Conservation (phyloP, 345 rosid species). For the Eucalyptus shirleyi region DNA sequence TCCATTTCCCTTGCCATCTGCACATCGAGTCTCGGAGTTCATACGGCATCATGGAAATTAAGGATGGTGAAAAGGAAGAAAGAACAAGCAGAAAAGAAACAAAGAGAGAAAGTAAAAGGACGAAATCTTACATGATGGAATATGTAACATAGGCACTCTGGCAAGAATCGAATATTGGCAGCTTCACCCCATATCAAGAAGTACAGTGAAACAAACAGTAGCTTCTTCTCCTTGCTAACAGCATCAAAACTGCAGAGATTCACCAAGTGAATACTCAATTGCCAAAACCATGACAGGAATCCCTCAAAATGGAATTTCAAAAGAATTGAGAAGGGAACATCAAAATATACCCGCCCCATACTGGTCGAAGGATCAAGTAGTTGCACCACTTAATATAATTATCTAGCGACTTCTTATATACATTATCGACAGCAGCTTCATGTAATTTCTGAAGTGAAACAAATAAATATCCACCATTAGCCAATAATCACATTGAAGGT, state of each 20-base stretch:
- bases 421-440: constrained; percentile 60
- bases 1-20: constrained; percentile 99
- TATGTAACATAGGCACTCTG: constrained; percentile 37
- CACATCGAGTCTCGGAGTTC: not conserved
- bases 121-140: constrained; percentile 65
- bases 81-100: not conserved
- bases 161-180: constrained; percentile 9
- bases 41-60: not conserved
- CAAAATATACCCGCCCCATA: constrained; percentile 67
- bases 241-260: constrained; percentile 58
- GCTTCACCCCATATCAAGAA: constrained; percentile 80
- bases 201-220: constrained; percentile 71
- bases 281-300: not conserved
- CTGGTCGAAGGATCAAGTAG: constrained; percentile 78
- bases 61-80: not conserved
- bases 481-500: not conserved
- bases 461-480: not conserved
- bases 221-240: constrained; percentile 68
- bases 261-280: not conserved
- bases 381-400: constrained; percentile 91
- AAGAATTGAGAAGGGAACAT: not conserved
- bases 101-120: not conserved
- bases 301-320: not conserved
- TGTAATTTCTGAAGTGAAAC: constrained; percentile 50
- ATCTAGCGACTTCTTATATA: constrained; percentile 71